Base-by-base conservation (phyloP, 495 filamentous ascomycete species). In the Podospora didyma region DNA sequence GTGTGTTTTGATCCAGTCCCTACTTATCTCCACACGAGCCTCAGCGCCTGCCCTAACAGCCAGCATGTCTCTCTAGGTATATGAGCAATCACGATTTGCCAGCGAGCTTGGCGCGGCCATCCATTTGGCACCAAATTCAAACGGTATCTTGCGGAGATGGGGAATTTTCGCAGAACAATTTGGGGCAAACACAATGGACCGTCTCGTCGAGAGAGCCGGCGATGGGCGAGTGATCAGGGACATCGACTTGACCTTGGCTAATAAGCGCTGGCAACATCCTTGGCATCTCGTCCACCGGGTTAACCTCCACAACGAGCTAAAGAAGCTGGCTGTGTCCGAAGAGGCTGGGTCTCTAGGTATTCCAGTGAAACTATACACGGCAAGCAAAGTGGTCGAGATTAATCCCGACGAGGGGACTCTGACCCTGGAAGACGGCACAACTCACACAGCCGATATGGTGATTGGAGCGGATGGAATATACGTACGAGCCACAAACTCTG, bases 101-200 rank as follows among this genome's bases (percentile, higher is more conserved):
- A 76, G 71, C 49, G 81, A 84, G 57, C 57, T 72, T n/a, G 81
- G 82, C 0, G 81, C 80, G 44, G 81, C 81, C 0, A 73, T 83
- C 37, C 78, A 82, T 63, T 54, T 84, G 16, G 74, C 75, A 0
- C 77, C 82, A n/a, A 84, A 82, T 62, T 69, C 76, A 5, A 81
- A 81, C 54, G 73, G 73, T 1, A 70, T 81, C 12, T 60, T 84
- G 26, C 65, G 59, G 3, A 67, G 68, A 45, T 70, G 78, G 35
- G 79, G 78, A 3, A 75, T 74, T 26, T 20, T 60, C 1, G 68
- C 65, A 16, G 70, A 75, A 45, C 51, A 62, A 0, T 68, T 70
- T 48, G 71, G 71, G 1, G 70, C 65, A 0, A 62, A 57, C 46
- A 22, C 45, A 2, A 71, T 71, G 62, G 62, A 74, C 24, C 49